phyloP scores from a whole-genome alignment of 306 rosid genomes.

The Gillenia trifoliata region DNA sequence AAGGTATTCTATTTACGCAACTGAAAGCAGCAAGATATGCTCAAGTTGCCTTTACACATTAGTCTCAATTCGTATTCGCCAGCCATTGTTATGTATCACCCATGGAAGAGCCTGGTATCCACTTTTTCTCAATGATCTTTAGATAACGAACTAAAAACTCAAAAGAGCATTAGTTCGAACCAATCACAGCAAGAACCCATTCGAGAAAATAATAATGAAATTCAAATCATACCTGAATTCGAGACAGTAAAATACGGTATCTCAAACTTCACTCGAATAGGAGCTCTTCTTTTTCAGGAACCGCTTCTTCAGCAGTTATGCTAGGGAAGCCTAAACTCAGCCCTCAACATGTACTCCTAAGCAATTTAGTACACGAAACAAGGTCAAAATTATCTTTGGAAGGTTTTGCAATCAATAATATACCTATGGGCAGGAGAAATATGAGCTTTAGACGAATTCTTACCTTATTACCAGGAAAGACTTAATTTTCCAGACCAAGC shows the following conservation, averaged over 20 bases:
- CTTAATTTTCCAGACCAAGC: slow-evolving; percentile 79
- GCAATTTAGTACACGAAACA: background rate
- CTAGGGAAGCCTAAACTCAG: slow-evolving; percentile 84
- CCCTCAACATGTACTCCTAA: slow-evolving; percentile 84
- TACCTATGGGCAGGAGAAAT: background rate
- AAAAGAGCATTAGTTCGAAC: background rate
- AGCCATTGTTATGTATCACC: slow-evolving; percentile 43
- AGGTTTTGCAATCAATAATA: background rate
- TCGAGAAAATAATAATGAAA: background rate
- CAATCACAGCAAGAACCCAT: background rate
- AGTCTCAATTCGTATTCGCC: slow-evolving; percentile 37
- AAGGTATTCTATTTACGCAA: slow-evolving; percentile 19
- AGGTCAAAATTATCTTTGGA: background rate
- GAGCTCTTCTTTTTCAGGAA: slow-evolving; percentile 85
- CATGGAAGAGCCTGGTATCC: slow-evolving; percentile 43
- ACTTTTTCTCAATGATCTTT: slow-evolving; percentile 67
- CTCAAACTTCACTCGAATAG: slow-evolving; percentile 80
- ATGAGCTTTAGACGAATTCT: background rate
- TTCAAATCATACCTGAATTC: slow-evolving; percentile 47
- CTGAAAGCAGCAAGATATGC: background rate
- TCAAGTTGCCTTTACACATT: slow-evolving; percentile 19
- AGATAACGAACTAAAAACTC: slow-evolving; percentile 54
- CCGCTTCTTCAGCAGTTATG: slow-evolving; percentile 71
- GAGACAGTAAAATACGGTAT: slow-evolving; percentile 87
- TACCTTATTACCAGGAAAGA: slow-evolving; percentile 89